These are phyloP conservation scores for Fistulifera pelliculosa DNA, from an alignment of 108 stramenopile species.

Conservation along the genomic window DNA sequence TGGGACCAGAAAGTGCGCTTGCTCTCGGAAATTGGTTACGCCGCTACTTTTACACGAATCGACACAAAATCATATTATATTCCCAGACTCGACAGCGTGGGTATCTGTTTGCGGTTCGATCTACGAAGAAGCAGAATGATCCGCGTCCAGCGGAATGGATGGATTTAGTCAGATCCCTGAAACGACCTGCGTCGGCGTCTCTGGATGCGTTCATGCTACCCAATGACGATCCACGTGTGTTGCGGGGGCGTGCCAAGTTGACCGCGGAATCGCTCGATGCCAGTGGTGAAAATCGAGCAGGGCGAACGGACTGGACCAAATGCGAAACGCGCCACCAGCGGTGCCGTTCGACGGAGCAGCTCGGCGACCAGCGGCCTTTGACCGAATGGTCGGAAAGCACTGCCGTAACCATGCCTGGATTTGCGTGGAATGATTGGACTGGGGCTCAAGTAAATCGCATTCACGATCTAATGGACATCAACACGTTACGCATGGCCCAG, in stretches of 20 bases:
- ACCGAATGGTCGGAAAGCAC: slow-evolving; percentile 27
- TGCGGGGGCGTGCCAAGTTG: slow-evolving; percentile 18
- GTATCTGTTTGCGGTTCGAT: slow-evolving; percentile 8
- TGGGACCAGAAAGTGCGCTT: slow-evolving; percentile 19
- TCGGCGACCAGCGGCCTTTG: slow-evolving; percentile 28
- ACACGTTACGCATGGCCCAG: slow-evolving; percentile 29
- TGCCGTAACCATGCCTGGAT: slow-evolving; percentile 21
- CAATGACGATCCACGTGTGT: slow-evolving; percentile 30
- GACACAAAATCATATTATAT: slow-evolving; percentile 53
- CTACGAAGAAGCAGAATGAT: not conserved
- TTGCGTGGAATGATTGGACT: slow-evolving; percentile 35
- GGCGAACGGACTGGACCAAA: slow-evolving; percentile 20
- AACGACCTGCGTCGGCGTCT: slow-evolving; percentile 18
- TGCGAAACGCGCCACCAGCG: slow-evolving; percentile 26
- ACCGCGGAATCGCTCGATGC: slow-evolving; percentile 1
- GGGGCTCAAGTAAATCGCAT: slow-evolving; percentile 28
- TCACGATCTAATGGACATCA: slow-evolving; percentile 36
- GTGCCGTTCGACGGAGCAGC: slow-evolving; percentile 19
- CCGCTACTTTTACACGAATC: slow-evolving; percentile 31
- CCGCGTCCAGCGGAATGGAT: slow-evolving; percentile 3
- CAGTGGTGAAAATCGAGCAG: slow-evolving; percentile 9
- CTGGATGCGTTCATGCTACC: slow-evolving; percentile 34
- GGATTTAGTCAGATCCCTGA: slow-evolving; percentile 4
- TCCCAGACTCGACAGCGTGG: slow-evolving; percentile 47
- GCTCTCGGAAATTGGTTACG: slow-evolving; percentile 27